Evolutionary conservation across 2,329 filamentous ascomycete genomes (phyloP), one percentile per base, ranked within the genome.

Genomic region (Geosmithia morbida): DNA sequence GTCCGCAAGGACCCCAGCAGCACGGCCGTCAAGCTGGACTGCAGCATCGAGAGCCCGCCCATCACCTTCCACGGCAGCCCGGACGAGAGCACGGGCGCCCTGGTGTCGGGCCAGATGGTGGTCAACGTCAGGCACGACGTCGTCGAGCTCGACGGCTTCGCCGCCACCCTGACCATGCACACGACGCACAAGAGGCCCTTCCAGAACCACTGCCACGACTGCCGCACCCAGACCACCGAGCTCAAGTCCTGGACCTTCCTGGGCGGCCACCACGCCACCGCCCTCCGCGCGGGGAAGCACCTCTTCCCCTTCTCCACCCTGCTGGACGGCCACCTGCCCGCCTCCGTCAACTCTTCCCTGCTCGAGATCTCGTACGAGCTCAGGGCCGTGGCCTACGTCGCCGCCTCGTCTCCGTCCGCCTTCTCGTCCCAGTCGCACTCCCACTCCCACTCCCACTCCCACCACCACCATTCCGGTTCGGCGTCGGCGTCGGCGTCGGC

Each of bases 301-400:
- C 73, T 79, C 43, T 94, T 89, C 60, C 90, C 92, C 45, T 95
- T 96, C 65, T 94, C 87, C 55, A 83, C 87, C 55, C 72, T 96
- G 46, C 76, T 98, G 43, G 79, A 81, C 2, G 92, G 92, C 18
- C 76, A 90, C 57, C 74, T 95, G n/a, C 89, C 90, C 2, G 85
- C 87, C 2, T 85, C 81, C 41, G 86, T 85, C 57, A 81, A 89
- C 58, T 84, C 84, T 47, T 69, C 77, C 7, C 66, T 96, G 45
- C 76, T 83, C 17, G 73, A 73, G 48, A 80, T 97, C 51, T 74
- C 85, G 52, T 97, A 97, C 67, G 77, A 80, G 53, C 81, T 97
- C 56, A 72, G 75, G 53, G 85, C 84, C 46, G 75, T 79, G 46
- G 78, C 79, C 48, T 73, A 75, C 11, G 69, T 79, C 37, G 75